Evolutionary conservation across 495 filamentous ascomycete genomes (phyloP), one percentile per base, ranked within the genome.

Genomic region (Hypomontagnella submonticulosa): DNA sequence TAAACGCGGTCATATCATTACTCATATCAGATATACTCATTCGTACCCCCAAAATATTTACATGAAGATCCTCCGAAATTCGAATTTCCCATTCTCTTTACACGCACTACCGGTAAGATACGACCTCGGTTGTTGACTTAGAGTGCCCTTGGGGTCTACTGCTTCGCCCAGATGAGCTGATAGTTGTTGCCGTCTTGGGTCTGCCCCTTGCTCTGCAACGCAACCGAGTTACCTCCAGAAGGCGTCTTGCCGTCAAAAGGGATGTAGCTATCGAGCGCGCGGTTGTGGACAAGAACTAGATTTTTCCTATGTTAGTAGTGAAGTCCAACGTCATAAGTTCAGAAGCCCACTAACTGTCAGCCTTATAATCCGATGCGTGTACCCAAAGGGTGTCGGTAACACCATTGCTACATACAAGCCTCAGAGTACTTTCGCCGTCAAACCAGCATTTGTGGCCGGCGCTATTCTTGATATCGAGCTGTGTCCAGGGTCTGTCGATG

Each of bases 101-200:
- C n/a, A 42, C 15, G n/a, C n/a, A 16, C 38, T 16, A n/a, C n/a
- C n/a, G n/a, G n/a, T n/a, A n/a, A 42, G 13, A 42, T 13, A 4
- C 5, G 15, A 42, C 12, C 38, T 12, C 41, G 8, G 5, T 44
- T 6, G 23, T 27, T 27, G 6, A 27, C 23, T 6, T 27, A 3
- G 6, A 27, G 23, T n/a, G n/a, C 23, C 5, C 7, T 44, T 10
- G 18, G 16, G 44, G 6, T 12, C 8, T 38, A 38, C 20, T 52
- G 33, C 40, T 56, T 56, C 7, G 40, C 38, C 52, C 52, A 56
- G 19, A 56, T 56, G 27, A 56, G 52, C 13, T 56, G 52, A 16
- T 56, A 56, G 20, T 43, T 56, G 27, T 56, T 56, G 8, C 52
- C 52, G 15, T 56, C 52, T 15, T 56, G 53, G 10, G 53, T 46